Percentiles rank a stretch among this genome's conserved stretches.
Evolutionary conservation across 257 asterid species (phyloP).

Genomic region (Solanum bulbocastanum): DNA sequence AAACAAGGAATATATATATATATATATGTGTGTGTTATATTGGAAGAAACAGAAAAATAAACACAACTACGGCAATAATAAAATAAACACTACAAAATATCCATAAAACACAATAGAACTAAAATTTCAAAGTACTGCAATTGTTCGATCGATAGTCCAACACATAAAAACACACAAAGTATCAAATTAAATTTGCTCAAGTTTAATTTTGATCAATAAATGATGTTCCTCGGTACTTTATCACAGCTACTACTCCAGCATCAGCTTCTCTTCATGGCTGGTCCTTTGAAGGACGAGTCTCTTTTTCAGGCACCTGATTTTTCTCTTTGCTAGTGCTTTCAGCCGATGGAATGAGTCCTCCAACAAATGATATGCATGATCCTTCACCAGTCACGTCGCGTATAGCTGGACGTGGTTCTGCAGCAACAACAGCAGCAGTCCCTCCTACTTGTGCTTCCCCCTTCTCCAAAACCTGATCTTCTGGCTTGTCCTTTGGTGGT

Average conservation of each 20-base stretch:
- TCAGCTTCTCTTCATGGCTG: neutral
- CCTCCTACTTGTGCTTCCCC: too few species aligned
- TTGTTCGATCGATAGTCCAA: neutral
- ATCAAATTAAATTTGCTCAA: neutral
- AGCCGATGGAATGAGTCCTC: neutral
- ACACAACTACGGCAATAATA: neutral
- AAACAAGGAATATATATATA: neutral
- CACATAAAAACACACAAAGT: neutral
- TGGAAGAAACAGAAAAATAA: neutral
- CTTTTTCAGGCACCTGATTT: neutral
- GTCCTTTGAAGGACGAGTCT: neutral
- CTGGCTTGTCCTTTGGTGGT: too few species aligned
- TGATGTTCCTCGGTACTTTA: neutral
- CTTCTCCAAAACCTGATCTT: too few species aligned
- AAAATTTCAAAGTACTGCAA: neutral
- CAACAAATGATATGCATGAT: too few species aligned
- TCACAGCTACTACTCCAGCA: neutral
- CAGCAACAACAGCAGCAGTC: too few species aligned
- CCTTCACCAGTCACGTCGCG: neutral
- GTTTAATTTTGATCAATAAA: neutral
- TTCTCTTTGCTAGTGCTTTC: neutral
- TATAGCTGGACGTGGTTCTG: too few species aligned
- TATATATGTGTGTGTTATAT: too few species aligned
- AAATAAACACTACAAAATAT: neutral
- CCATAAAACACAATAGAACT: neutral